These are phyloP conservation scores for Oropetium thomaeum DNA, from an alignment of 176 grass and related monocot genomes.

Conservation along the genomic window DNA sequence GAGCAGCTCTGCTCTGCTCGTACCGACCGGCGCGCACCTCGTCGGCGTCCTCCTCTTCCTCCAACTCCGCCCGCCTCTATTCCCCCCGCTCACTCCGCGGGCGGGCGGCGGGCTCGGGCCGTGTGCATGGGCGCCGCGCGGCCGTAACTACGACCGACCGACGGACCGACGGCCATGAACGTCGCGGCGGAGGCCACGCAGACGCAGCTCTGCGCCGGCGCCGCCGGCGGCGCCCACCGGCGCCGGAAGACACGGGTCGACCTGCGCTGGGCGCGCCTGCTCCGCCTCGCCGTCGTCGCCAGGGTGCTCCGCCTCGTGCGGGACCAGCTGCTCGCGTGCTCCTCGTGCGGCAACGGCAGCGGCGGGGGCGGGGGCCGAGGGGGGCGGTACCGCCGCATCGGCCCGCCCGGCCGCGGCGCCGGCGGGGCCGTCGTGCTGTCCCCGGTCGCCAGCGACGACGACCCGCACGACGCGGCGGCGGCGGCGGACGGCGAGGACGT, in stretches of 20 bases:
- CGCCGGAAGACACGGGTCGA: conserved; percentile 11
- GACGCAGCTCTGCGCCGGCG: conserved; percentile 33
- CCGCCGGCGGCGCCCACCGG: background rate
- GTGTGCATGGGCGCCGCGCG: background rate
- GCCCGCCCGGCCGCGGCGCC: background rate
- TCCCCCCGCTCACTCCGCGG: background rate
- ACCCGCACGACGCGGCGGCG: background rate
- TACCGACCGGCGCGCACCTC: background rate
- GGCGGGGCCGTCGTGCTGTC: background rate
- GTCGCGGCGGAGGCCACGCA: conserved; percentile 24
- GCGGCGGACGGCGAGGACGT: conserved; percentile 40
- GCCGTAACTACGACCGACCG: conserved; percentile 12
- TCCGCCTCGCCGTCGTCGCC: conserved; percentile 59
- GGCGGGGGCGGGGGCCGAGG: too few species aligned
- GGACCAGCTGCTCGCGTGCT: conserved; percentile 63
- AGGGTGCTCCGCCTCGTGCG: conserved; percentile 68
- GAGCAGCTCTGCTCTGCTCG: background rate
- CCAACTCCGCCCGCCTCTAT: background rate
- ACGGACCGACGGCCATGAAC: background rate
- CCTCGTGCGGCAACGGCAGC: conserved; percentile 36
- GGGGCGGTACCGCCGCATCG: conserved; percentile 51
- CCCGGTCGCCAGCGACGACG: conserved; percentile 9
- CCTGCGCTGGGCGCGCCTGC: conserved; percentile 58
- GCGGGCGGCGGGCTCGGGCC: background rate
- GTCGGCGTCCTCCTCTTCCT: fast-evolving